Percentiles rank a stretch among this genome's conserved stretches.
phyloP scores from a whole-genome alignment of 164 flowering plant species.

The Annona squamosa region DNA sequence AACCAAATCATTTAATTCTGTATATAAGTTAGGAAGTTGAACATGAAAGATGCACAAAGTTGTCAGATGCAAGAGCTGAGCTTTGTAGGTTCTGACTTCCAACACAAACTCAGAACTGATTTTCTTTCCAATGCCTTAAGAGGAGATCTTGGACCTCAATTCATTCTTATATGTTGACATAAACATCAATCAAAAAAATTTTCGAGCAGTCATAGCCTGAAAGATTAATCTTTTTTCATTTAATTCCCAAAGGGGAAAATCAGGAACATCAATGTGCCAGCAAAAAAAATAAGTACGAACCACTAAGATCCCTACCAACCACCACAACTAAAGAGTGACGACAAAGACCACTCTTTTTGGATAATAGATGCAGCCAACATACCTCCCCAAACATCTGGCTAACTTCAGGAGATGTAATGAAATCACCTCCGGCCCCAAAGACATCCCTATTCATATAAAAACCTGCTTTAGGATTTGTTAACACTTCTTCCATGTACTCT shows the following conservation, averaged over 20 bases:
- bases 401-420: constrained; percentile 97
- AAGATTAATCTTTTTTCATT: neutral
- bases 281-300: neutral
- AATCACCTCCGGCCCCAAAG: constrained; percentile 90
- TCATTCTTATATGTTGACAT: neutral
- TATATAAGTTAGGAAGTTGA: too few relatives aligned
- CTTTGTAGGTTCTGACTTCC: too few relatives aligned
- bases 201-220: neutral
- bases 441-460: constrained; percentile 89
- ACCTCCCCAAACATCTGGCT: constrained; percentile 99
- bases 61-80: neutral
- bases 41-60: neutral
- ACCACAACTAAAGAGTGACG: neutral
- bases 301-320: neutral
- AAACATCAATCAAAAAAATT: neutral
- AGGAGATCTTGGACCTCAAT: neutral
- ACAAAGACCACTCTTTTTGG: neutral
- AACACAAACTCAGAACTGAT: neutral
- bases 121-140: neutral
- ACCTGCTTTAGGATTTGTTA: constrained; percentile 90
- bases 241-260: neutral
- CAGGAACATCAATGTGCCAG: neutral
- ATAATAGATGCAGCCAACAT: constrained; percentile 3
- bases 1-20: too few relatives aligned
- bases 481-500: constrained; percentile 95